Conservation (phyloP, 768 basidiomycete species). For the Cytidiella melzeri region DNA sequence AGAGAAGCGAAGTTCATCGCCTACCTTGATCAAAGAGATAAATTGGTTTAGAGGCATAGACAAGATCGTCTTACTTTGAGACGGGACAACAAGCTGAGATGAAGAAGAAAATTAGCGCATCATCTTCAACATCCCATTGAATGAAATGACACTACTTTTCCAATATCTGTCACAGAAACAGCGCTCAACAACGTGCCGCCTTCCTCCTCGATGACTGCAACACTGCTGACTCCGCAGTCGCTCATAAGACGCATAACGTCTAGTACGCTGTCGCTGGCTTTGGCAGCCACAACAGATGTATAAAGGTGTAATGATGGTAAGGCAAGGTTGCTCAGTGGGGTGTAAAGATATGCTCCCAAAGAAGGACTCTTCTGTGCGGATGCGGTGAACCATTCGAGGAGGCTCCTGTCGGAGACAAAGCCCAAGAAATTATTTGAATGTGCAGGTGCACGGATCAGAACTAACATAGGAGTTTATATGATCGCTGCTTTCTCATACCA, state of each 20-base stretch:
- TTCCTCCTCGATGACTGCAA: slow-evolving; percentile 70
- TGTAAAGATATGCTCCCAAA: slow-evolving; percentile 43
- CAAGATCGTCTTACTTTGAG: slow-evolving; percentile 73
- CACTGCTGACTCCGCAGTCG: slow-evolving; percentile 77
- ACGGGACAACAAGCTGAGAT: slow-evolving; percentile 66
- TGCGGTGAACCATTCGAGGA: slow-evolving; percentile 63
- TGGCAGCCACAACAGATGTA: slow-evolving; percentile 54
- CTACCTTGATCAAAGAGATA: slow-evolving; percentile 65
- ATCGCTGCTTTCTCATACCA: too few relatives aligned
- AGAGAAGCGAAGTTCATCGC: neutral
- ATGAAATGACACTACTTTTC: slow-evolving; percentile 40
- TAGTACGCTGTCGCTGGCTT: slow-evolving; percentile 55
- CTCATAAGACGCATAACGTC: slow-evolving; percentile 86
- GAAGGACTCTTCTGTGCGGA: slow-evolving; percentile 43
- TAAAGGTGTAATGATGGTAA: slow-evolving; percentile 64
- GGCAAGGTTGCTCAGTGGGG: slow-evolving; percentile 47
- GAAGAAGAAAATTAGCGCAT: neutral
- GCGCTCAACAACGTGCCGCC: slow-evolving; percentile 60
- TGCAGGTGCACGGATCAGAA: slow-evolving; percentile 46
- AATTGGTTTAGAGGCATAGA: slow-evolving; percentile 64
- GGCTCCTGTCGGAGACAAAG: slow-evolving; percentile 66
- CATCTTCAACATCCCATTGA: too few relatives aligned
- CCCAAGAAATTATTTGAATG: slow-evolving; percentile 49
- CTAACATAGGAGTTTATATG: slow-evolving; percentile 34
- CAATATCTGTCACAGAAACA: slow-evolving; percentile 79